Base-by-base conservation (phyloP, 2,329 filamentous ascomycete species). In the Penicillium hesseltinei region DNA sequence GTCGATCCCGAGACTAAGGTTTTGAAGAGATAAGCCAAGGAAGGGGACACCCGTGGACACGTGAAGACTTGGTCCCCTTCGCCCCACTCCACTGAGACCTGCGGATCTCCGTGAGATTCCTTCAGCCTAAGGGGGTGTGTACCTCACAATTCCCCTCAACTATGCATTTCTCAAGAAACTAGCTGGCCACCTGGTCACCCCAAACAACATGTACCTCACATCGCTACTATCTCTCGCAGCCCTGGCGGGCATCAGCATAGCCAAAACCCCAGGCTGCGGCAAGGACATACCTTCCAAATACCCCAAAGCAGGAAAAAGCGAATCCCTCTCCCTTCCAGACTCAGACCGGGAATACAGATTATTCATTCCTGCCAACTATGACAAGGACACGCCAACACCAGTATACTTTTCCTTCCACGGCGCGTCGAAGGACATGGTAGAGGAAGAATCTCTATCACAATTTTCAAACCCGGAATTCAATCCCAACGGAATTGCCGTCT, bases 351-450 rank as follows among this genome's bases (percentile, higher is more conserved):
- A 57, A 21, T 70, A 69, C 51, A 51, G 61, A 21, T 33, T 72
- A 5, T 62, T 64, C 45, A 63, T 72, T 29, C 70, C 70, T 3
- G 40, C 56, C 10, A 60, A 49, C 38, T 82, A 81, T 66, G 60
- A 76, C 23, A 57, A 57, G 11, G 66, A 70, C 46, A 72, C 53
- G 1, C 70, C 76, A 2, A 66, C 73, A 0, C 73, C 78, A 0
- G 54, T 82, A 29, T 79, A 81, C 36, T 69, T 82, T 35, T 80
- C 80, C 6, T 82, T 77, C 62, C 80, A 82, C 56, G 80, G 80
- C 5, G 72, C 75, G 5, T 64, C 61, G 19, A 72, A 75, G 49
- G 68, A 70, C 31, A 72, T 73, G 39, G 61, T 67, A 39, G 69
- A 71, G 9, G 73, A 81, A 60, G 75, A 78, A 60, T 56, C 65